These are phyloP conservation scores for Juglanconis juglandina DNA, from an alignment of 2,329 filamentous ascomycete species.

Conservation along the genomic window DNA sequence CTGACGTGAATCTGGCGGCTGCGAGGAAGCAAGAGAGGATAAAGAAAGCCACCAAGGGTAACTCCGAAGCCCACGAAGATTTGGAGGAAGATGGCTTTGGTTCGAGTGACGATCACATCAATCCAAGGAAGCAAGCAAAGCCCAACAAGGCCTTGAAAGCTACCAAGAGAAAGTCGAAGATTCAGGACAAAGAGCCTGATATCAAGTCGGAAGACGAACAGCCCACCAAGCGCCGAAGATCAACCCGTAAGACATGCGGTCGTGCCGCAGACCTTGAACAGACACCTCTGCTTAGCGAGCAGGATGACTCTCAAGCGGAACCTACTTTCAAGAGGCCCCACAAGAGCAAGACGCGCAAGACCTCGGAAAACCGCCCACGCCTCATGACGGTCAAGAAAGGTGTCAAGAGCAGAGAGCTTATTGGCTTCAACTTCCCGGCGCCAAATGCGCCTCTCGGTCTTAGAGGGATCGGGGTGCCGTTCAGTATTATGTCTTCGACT, in stretches of 20 bases:
- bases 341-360: background rate
- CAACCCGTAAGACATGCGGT: background rate
- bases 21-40: background rate
- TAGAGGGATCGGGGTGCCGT: conserved; percentile 16
- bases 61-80: background rate
- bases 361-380: conserved; percentile 25
- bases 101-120: background rate
- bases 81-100: background rate
- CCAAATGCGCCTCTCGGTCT: conserved; percentile 10
- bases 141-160: background rate
- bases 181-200: background rate
- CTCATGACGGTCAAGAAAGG: conserved; percentile 41
- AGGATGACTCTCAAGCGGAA: conserved; percentile 18
- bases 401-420: conserved; percentile 45
- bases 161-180: background rate
- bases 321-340: conserved; percentile 4
- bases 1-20: background rate
- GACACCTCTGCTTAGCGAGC: background rate
- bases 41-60: background rate
- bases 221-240: background rate
- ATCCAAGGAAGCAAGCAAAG: background rate
- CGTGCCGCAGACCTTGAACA: background rate
- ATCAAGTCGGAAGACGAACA: background rate
- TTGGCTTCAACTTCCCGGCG: conserved; percentile 32
- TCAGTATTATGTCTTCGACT: conserved; percentile 18